Evolutionary conservation across 2,329 filamentous ascomycete species (phyloP), one percentile per base, ranked within the genome.

Genomic region (Coleophoma crateriformis): DNA sequence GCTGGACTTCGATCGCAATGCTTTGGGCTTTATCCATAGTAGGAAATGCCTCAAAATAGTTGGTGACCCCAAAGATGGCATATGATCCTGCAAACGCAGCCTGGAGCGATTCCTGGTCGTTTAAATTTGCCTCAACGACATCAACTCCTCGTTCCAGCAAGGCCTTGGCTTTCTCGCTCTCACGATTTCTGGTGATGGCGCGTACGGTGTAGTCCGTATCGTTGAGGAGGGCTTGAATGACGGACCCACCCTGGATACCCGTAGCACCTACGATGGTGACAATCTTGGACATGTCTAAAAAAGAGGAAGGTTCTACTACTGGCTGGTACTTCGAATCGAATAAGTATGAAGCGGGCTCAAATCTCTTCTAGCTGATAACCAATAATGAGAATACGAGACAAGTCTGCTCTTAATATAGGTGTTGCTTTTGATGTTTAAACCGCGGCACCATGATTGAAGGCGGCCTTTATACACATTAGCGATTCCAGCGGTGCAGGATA

Each of bases 31-130:
- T 55, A 0, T 63, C 62, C 3, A 54, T 12, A 1, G 66, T 62
- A 54, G 67, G 54, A 57, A 78, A 78, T 2, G 71, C 68, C 48
- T 76, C 71, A 72, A 74, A 82, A 63, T 77, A 82, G 51, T 81
- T 71, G 0, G 78, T 82, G 45, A 79, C 73, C 50, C 71, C 71
- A 62, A 79, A 82, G 50, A 82, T 77, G 50, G 71, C 61, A 50
- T 72, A 69, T 32, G 74, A 74, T 5, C 71, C 72, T 6, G 53
- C 19, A 50, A 78, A 76, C 0, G 71, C 74, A 0, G 57, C 32
- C 34, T 64, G 53, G n/a, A 77, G 66, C 7, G 63, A 65, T 4
- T 57, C 54, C 6, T 63, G 56, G 27, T 75, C 67, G 48, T 71
- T 64, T 14, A 74, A 60, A 13, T 78, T 68, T 1, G 68, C 72